Conservation (phyloP, 1,284 basidiomycete species). For the Sanguinoderma infundibulare region DNA sequence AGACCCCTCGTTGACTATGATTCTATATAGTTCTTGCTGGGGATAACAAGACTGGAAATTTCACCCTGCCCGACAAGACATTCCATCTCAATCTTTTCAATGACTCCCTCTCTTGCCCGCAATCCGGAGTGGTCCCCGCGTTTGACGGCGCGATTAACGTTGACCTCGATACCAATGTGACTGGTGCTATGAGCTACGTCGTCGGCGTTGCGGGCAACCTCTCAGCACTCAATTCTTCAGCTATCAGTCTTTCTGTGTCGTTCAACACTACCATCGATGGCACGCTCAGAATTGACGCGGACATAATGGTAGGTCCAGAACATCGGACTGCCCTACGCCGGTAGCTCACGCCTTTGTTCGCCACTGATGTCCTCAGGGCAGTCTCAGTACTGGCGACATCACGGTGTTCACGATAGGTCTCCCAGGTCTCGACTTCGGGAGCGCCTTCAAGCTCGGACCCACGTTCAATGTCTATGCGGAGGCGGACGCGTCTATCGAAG, state of each 20-base stretch:
- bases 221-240: neutral
- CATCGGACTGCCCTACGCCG: neutral
- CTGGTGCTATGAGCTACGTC: neutral
- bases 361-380: neutral
- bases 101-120: conserved; percentile 1
- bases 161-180: neutral
- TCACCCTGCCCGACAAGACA: conserved; percentile 4
- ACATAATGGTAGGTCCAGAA: neutral
- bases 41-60: neutral
- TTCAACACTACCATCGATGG: conserved; percentile 1
- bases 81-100: neutral
- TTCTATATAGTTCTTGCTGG: neutral
- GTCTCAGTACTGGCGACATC: neutral
- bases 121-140: neutral
- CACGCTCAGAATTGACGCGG: neutral
- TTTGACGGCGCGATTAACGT: neutral
- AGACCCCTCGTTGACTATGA: neutral
- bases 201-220: neutral
- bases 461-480: conserved; percentile 36
- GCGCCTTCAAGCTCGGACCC: conserved; percentile 40
- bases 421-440: conserved; percentile 3
- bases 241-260: neutral
- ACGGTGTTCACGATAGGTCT: neutral
- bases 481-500: conserved; percentile 35
- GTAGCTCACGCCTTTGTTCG: neutral